Base-by-base conservation (phyloP, 2,329 filamentous ascomycete species). In the Fusarium clavum region DNA sequence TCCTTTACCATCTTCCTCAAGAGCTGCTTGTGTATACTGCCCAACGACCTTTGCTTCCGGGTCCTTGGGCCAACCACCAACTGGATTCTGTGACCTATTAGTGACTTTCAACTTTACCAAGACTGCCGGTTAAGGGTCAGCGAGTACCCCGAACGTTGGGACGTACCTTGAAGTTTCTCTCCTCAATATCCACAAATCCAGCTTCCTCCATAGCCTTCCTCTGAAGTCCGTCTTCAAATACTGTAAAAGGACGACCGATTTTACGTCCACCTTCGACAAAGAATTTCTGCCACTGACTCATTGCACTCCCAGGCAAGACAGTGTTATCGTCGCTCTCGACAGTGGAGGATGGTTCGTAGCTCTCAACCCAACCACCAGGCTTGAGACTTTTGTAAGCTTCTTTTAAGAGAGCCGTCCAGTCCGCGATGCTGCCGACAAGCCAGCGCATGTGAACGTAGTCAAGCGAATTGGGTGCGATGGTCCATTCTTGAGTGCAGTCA, bases 361-460 rank as follows among this genome's bases (percentile, higher is more conserved):
- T 64, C n/a, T 58, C 59, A 2, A 64, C 20, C 14, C 58, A 65
- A 2, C 61, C 61, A 0, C 61, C 61, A 4, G 62, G 62, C 11
- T 51, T 65, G 0, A 66, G 43, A 6, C 29, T 27, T 3, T 34
- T 66, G 1, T 60, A 54, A 0, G 43, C 47, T 40, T 65, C 47
- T 0, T 25, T 45, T 1, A 66, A 54, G 0, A 65, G 18, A 16
- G 6, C 20, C 4, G 45, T 34, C 61, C 47, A 65, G 2, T 65
- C 34, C 4, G 38, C 48, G 2, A 66, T 59, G 1, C 61, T 54
- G 0, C 47, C 54, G 1, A 65, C 38, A 5, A 65, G 43, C 47
- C 54, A 66, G 2, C 63, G 63, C 24, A 66, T 49, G 5, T 66
- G 61, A 2, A 59, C n/a, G n/a, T n/a, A n/a, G n/a, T n/a, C n/a